Base-by-base conservation (phyloP, 1,139 yeast genomes). In the Suhomyces taliae region DNA sequence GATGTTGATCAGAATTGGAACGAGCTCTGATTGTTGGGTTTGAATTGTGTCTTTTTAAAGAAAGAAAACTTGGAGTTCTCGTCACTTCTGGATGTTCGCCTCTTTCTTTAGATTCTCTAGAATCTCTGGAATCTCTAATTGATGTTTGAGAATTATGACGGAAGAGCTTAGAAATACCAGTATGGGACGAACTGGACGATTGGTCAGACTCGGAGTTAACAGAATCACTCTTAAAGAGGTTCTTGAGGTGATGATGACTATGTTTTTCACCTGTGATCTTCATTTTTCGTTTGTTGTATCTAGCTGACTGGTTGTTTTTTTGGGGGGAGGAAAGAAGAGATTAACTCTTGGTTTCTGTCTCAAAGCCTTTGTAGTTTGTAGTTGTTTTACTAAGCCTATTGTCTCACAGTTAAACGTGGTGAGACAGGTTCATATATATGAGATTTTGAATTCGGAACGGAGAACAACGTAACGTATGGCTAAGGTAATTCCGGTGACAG, bases 31-130 rank as follows among this genome's bases (percentile, higher is more conserved):
- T 38, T 39, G 29, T 38, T 26, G 45, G 50, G 42, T 53, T 56
- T 24, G 72, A 60, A 48, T 65, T 62, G 44, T 66, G 57, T 40
- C 73, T 55, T 45, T 64, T 65, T 44, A 69, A 52, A 31, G 69
- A 64, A 29, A 66, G 57, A 19, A 59, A 52, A 15, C 72, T 64
- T 4, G 71, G 61, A 6, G 70, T 60, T 42, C 62, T 42, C 2
- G 61, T 52, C 11, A 59, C 46, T n/a, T 41, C 40, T 4, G 12
- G 38, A 27, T 6, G 19, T 2, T 29, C 11, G 7, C n/a, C 32
- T 29, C 32, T 29, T 9, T 29, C 12, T n/a, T 24, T 8, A 26
- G 32, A 7, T 11, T 15, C 26, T 35, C 9, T 34, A 11, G 33
- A 14, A n/a, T 27, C 7, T 31, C 39, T n/a, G 34, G 24, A 6